Evolutionary conservation across 1,139 yeast genomes (phyloP).

Genomic region (Nadsonia commutata): DNA sequence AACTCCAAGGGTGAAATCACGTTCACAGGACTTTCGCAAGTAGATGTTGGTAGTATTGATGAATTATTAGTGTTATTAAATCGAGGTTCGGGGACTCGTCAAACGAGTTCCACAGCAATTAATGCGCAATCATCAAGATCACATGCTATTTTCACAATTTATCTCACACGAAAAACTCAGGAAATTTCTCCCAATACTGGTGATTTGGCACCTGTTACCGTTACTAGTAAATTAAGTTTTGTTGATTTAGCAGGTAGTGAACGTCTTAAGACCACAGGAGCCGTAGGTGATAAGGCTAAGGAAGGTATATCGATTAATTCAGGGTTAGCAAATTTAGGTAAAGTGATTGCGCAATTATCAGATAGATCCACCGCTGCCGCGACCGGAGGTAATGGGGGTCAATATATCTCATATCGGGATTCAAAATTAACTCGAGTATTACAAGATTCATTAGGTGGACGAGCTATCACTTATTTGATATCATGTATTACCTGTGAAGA

Average conservation of each 20-base stretch:
- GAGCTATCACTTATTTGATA: slow-evolving; percentile 60
- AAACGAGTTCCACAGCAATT: slow-evolving; percentile 17
- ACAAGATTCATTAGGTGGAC: slow-evolving; percentile 73
- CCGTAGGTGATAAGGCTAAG: slow-evolving; percentile 27
- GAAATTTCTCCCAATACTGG: slow-evolving; percentile 17
- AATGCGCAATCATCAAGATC: slow-evolving; percentile 18
- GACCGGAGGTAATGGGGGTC: slow-evolving; percentile 9
- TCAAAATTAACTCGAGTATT: slow-evolving; percentile 63
- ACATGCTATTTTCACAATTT: slow-evolving; percentile 18
- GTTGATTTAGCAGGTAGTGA: slow-evolving; percentile 87
- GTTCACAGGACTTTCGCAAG: slow-evolving; percentile 14
- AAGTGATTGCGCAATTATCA: slow-evolving; percentile 57
- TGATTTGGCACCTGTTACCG: slow-evolving; percentile 4
- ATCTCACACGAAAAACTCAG: slow-evolving; percentile 13
- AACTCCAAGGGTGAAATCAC: slow-evolving; percentile 14
- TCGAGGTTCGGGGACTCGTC: slow-evolving; percentile 15
- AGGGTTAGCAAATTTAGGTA: slow-evolving; percentile 62
- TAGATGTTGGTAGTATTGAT: slow-evolving; percentile 11
- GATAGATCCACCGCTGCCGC: slow-evolving; percentile 30
- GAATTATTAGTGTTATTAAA: slow-evolving; percentile 12
- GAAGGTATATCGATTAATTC: slow-evolving; percentile 72
- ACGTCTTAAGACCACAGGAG: slow-evolving; percentile 62
- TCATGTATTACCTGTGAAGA: slow-evolving; percentile 63
- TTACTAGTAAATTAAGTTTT: slow-evolving; percentile 37
- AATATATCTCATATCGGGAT: slow-evolving; percentile 70